phyloP scores from a whole-genome alignment of 2,329 filamentous ascomycete species.

The Trichoderma sp. region DNA sequence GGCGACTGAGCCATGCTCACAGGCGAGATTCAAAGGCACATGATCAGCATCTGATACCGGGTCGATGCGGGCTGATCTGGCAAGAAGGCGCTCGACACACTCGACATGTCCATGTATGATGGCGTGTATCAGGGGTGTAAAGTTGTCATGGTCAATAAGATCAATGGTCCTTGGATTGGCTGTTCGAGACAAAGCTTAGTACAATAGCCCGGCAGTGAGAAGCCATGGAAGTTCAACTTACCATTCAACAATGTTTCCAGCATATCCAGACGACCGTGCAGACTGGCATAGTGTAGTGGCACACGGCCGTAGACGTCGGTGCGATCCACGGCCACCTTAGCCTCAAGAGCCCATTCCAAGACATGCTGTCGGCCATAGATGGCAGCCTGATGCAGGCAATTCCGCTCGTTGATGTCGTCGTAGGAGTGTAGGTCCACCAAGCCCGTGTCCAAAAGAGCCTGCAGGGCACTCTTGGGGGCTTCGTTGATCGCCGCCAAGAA shows the following conservation, averaged over 20 bases:
- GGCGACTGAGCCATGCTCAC: constrained; percentile 83
- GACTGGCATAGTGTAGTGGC: constrained; percentile 92
- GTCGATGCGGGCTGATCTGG: constrained; percentile 79
- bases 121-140: constrained; percentile 91
- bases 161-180: constrained; percentile 77
- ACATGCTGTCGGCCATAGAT: constrained; percentile 87
- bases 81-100: constrained; percentile 78
- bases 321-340: constrained; percentile 73
- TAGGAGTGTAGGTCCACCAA: constrained; percentile 89
- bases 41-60: constrained; percentile 86
- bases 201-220: background rate
- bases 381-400: constrained; percentile 93
- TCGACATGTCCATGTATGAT: constrained; percentile 85
- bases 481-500: constrained; percentile 90
- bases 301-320: constrained; percentile 94
- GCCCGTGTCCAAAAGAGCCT: constrained; percentile 75
- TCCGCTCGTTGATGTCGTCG: constrained; percentile 96
- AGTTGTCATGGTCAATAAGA: constrained; percentile 92
- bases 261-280: constrained; percentile 88
- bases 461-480: constrained; percentile 74
- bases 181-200: constrained; percentile 34
- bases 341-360: constrained; percentile 72
- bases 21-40: constrained; percentile 91
- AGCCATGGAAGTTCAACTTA: constrained; percentile 39
- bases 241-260: constrained; percentile 71